Conservation (phyloP, 306 rosid genomes). For the Fragaria nilgerrensis region DNA sequence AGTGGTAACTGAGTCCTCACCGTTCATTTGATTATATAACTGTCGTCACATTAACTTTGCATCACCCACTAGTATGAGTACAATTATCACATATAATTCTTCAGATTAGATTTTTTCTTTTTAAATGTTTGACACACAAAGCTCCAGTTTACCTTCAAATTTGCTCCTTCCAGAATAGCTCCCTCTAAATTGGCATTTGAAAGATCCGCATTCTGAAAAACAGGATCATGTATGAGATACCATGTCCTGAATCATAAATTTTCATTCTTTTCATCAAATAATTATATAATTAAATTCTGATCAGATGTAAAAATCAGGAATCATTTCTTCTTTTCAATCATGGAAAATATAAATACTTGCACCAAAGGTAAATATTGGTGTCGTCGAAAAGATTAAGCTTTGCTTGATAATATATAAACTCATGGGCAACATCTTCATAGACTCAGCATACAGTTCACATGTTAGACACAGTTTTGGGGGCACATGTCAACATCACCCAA, state of each 20-base stretch:
- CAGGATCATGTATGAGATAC: conserved; percentile 6
- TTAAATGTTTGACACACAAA: conserved; percentile 3
- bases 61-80: neutral
- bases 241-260: neutral
- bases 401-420: neutral
- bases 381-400: neutral
- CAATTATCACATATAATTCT: neutral
- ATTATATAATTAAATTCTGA: neutral
- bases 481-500: neutral
- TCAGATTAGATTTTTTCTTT: neutral
- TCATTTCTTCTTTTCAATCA: neutral
- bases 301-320: neutral
- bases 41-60: neutral
- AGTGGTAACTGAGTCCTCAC: no score
- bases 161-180: conserved; percentile 90
- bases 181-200: conserved; percentile 91
- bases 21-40: neutral
- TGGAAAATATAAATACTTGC: neutral
- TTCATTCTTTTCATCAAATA: neutral
- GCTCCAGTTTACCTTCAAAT: conserved; percentile 67
- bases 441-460: neutral
- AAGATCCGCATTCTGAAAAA: conserved; percentile 86
- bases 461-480: neutral
- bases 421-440: neutral
- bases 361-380: neutral